Conservation (phyloP, 768 basidiomycete genomes). For the Antrodiella citrinella region DNA sequence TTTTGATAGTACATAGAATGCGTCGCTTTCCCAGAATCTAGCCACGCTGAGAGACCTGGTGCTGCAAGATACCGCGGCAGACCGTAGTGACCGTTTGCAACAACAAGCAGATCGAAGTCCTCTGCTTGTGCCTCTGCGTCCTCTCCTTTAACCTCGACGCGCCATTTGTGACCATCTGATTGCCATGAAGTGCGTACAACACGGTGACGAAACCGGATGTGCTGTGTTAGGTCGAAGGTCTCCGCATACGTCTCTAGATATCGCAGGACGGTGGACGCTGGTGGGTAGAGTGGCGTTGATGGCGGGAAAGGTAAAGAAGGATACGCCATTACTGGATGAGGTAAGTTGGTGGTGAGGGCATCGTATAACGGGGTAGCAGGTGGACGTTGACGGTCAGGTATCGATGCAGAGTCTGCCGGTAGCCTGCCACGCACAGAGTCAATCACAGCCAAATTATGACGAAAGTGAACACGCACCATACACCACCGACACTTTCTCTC, state of each 20-base stretch:
- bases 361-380: slow-evolving; percentile 71
- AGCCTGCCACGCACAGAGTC: slow-evolving; percentile 31
- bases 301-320: slow-evolving; percentile 59
- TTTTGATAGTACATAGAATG: slow-evolving; percentile 68
- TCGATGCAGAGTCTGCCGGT: slow-evolving; percentile 31
- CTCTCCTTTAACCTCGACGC: slow-evolving; percentile 22
- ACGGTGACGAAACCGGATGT: slow-evolving; percentile 54
- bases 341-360: slow-evolving; percentile 74
- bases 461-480: slow-evolving; percentile 45
- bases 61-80: slow-evolving; percentile 53
- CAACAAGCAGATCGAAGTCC: slow-evolving; percentile 56
- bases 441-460: not conserved
- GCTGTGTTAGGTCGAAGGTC: slow-evolving; percentile 48
- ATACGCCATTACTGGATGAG: slow-evolving; percentile 72
- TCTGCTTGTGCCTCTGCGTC: slow-evolving; percentile 3
- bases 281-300: slow-evolving; percentile 62
- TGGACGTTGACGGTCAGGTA: slow-evolving; percentile 33
- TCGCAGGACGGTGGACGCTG: slow-evolving; percentile 47
- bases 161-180: slow-evolving; percentile 32
- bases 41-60: slow-evolving; percentile 56
- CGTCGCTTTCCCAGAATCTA: slow-evolving; percentile 37
- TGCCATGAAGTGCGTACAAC: slow-evolving; percentile 43
- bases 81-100: slow-evolving; percentile 72
- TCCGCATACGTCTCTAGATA: slow-evolving; percentile 65
- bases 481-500: slow-evolving; percentile 58